phyloP scores from a whole-genome alignment of 208 protist species.

The Leishmania tropica region DNA sequence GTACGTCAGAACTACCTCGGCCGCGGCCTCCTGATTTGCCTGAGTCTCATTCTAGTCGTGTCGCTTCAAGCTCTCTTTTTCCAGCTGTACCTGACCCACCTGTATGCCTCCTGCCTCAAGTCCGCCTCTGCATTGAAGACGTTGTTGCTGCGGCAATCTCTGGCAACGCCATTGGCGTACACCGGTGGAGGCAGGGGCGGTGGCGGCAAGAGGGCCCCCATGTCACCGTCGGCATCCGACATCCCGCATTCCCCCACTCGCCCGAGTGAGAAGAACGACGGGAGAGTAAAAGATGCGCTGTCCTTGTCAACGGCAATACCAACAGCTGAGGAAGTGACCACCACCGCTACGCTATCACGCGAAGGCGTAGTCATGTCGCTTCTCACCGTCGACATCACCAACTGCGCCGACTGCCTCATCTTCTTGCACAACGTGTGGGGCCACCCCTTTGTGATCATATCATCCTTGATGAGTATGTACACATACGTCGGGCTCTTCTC shows the following conservation, averaged over 20 bases:
- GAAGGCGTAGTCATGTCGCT: conserved; percentile 65
- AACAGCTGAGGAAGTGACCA: conserved; percentile 6
- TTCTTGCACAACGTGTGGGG: conserved; percentile 82
- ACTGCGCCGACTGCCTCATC: conserved; percentile 66
- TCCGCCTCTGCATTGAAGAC: conserved; percentile 59
- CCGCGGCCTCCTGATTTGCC: conserved; percentile 51
- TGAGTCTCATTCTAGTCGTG: conserved; percentile 44
- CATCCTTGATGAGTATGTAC: conserved; percentile 67
- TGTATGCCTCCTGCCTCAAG: conserved; percentile 61
- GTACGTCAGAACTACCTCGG: conserved; percentile 31
- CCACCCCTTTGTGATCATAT: conserved; percentile 63
- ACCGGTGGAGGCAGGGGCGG: conserved; percentile 7
- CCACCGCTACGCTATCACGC: conserved; percentile 25
- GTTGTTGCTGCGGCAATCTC: conserved; percentile 56
- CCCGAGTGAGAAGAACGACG: conserved; percentile 11
- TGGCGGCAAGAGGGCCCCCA: neutral
- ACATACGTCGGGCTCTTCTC: conserved; percentile 66
- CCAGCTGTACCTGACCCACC: conserved; percentile 69
- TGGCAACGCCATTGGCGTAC: conserved; percentile 48
- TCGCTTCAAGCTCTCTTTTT: conserved; percentile 63
- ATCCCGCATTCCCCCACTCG: conserved; percentile 12
- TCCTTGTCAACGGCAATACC: conserved; percentile 9
- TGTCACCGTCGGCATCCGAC: neutral
- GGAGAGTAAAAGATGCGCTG: conserved; percentile 10
- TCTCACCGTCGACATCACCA: conserved; percentile 62